These are phyloP conservation scores for Komagataella ulmi DNA, from an alignment of 805 yeast species.

Conservation along the genomic window DNA sequence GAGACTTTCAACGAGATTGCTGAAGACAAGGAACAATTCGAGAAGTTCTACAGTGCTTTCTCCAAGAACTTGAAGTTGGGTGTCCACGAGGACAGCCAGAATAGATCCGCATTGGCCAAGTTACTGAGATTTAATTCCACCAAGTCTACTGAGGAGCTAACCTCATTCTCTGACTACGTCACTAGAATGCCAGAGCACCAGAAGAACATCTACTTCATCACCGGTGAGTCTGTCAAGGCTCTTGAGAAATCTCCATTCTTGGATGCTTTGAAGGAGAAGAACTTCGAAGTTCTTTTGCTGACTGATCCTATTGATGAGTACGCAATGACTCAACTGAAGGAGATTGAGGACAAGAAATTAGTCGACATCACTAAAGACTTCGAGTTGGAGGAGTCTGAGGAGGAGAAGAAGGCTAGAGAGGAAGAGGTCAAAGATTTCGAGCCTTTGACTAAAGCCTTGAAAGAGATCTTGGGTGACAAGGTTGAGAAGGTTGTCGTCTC, in stretches of 20 bases:
- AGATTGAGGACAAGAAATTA: slow-evolving; percentile 97
- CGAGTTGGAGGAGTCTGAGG: slow-evolving; percentile 96
- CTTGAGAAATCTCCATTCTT: slow-evolving; percentile 99
- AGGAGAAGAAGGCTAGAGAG: slow-evolving; percentile 93
- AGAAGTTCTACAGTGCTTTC: slow-evolving; percentile 96
- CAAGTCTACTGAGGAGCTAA: slow-evolving; percentile 85
- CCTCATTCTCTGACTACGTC: slow-evolving; percentile 93
- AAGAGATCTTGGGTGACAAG: slow-evolving; percentile 95
- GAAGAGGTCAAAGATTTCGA: slow-evolving; percentile 85
- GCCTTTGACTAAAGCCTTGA: slow-evolving; percentile 87
- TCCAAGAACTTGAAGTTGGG: slow-evolving; percentile 97
- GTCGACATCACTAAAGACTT: slow-evolving; percentile 99
- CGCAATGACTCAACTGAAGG: slow-evolving; percentile 98
- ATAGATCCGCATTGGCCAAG: slow-evolving; percentile 92
- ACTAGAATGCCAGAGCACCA: slow-evolving; percentile 99
- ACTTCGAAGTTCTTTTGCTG: slow-evolving; percentile 94
- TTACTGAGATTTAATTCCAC: slow-evolving; percentile 95
- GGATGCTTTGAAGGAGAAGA: slow-evolving; percentile 96
- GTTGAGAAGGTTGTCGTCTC: slow-evolving; percentile 99
- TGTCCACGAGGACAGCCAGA: slow-evolving; percentile 97
- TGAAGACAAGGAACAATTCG: slow-evolving; percentile 97
- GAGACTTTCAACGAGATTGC: slow-evolving; percentile 99
- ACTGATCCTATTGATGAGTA: slow-evolving; percentile 99
- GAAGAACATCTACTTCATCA: slow-evolving; percentile 97
- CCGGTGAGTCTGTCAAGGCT: slow-evolving; percentile 97